These are phyloP conservation scores for Austroboletus niveus DNA, from an alignment of 1,284 basidiomycete species.

Conservation along the genomic window DNA sequence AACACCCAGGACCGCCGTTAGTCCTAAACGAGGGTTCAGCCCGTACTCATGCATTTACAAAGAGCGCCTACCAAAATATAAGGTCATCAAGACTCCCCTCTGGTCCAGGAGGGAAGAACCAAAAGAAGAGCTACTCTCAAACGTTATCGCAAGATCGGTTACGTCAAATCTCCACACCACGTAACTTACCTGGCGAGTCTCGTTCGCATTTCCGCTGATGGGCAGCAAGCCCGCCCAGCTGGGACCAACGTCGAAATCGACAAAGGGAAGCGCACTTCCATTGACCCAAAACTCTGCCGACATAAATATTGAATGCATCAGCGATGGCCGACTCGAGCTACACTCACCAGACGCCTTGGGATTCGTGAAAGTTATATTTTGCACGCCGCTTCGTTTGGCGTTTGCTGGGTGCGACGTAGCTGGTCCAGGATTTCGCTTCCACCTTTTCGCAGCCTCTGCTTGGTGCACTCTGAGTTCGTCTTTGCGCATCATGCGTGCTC, in stretches of 20 bases:
- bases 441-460: conserved; percentile 40
- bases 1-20: conserved; percentile 60
- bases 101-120: conserved; percentile 81
- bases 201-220: conserved; percentile 57
- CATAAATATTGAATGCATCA: neutral
- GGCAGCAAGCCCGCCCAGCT: conserved; percentile 75
- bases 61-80: conserved; percentile 57
- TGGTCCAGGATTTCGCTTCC: conserved; percentile 25
- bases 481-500: conserved; percentile 23
- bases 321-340: too few species aligned
- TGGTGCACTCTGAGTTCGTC: conserved; percentile 15
- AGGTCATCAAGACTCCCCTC: conserved; percentile 68
- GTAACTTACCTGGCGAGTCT: conserved; percentile 59
- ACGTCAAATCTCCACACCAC: neutral
- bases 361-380: conserved; percentile 73
- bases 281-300: conserved; percentile 70
- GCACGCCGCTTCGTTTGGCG: conserved; percentile 26
- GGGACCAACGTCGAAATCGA: conserved; percentile 71
- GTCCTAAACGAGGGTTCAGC: conserved; percentile 37
- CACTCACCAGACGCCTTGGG: conserved; percentile 59
- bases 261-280: conserved; percentile 62
- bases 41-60: neutral
- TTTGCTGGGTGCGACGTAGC: conserved; percentile 4
- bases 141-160: neutral
- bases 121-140: conserved; percentile 69